Conservation (phyloP, 352 stramenopile species). For the Phytophthora podocarpi region DNA sequence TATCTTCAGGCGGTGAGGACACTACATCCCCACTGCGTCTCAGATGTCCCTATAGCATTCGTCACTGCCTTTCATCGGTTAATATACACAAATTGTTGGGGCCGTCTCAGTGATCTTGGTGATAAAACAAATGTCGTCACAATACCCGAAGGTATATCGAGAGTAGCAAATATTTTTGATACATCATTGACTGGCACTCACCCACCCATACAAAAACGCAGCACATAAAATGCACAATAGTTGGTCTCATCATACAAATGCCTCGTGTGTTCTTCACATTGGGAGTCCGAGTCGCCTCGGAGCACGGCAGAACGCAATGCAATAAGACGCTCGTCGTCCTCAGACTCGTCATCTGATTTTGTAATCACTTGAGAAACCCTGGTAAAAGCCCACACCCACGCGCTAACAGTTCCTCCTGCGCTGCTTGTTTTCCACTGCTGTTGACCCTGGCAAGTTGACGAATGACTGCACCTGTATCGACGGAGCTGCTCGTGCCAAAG, state of each 20-base stretch:
- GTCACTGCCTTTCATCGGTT: slow-evolving; percentile 64
- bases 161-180: slow-evolving; percentile 92
- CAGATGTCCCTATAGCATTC: slow-evolving; percentile 93
- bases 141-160: slow-evolving; percentile 64
- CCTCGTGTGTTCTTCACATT: slow-evolving; percentile 89
- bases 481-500: background rate
- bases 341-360: slow-evolving; percentile 93
- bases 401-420: background rate
- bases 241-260: slow-evolving; percentile 93
- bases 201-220: slow-evolving; percentile 24
- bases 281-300: slow-evolving; percentile 51
- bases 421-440: background rate
- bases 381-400: background rate
- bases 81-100: slow-evolving; percentile 8
- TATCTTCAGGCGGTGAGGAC: slow-evolving; percentile 69
- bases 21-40: slow-evolving; percentile 45
- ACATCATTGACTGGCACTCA: slow-evolving; percentile 70
- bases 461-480: slow-evolving; percentile 9
- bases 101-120: slow-evolving; percentile 92
- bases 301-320: slow-evolving; percentile 84
- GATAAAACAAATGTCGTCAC: slow-evolving; percentile 89
- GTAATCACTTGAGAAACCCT: slow-evolving; percentile 83
- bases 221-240: slow-evolving; percentile 30
- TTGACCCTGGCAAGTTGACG: slow-evolving; percentile 9
- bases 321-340: slow-evolving; percentile 69